Conservation (phyloP, 176 grass and related monocot species). For the Cenchrus fungigraminus region DNA sequence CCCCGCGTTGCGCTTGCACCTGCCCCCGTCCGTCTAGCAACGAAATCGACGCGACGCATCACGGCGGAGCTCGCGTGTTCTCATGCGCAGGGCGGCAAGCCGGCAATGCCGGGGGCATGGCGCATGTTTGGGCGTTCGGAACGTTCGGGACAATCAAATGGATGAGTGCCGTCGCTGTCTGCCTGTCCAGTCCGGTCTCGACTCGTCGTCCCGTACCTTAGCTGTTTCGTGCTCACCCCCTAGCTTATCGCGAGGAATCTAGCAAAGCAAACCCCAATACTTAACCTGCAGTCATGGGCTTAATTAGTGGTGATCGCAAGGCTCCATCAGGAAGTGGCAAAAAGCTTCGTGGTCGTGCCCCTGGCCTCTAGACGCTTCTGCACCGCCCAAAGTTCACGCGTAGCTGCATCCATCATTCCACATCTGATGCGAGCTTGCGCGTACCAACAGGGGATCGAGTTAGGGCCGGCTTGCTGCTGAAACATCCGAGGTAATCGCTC, state of each 20-base stretch:
- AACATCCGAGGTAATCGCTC: not conserved
- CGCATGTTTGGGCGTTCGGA: not conserved
- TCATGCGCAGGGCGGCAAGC: not conserved
- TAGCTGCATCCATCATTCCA: not conserved
- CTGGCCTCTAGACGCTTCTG: not conserved
- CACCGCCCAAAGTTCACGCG: not conserved
- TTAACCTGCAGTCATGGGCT: not conserved
- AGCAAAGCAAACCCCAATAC: not conserved
- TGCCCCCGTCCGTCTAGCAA: no score
- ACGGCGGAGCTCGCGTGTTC: slow-evolving; percentile 10
- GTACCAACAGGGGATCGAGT: not conserved
- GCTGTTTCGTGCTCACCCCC: not conserved
- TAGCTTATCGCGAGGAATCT: slow-evolving; percentile 15
- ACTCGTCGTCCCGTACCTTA: not conserved
- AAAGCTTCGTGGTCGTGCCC: not conserved
- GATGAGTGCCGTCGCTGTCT: not conserved
- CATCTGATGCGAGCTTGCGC: not conserved
- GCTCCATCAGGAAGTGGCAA: not conserved
- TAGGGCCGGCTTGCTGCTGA: not conserved
- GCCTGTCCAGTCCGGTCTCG: not conserved
- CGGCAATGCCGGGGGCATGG: not conserved
- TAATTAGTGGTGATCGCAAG: not conserved
- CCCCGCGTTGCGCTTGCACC: no score
- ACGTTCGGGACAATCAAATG: not conserved
- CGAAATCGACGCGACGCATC: not conserved